Evolutionary conservation across 2,329 filamentous ascomycete genomes (phyloP), one percentile per base, ranked within the genome.

Genomic region (Aspergillus spinulosporus): DNA sequence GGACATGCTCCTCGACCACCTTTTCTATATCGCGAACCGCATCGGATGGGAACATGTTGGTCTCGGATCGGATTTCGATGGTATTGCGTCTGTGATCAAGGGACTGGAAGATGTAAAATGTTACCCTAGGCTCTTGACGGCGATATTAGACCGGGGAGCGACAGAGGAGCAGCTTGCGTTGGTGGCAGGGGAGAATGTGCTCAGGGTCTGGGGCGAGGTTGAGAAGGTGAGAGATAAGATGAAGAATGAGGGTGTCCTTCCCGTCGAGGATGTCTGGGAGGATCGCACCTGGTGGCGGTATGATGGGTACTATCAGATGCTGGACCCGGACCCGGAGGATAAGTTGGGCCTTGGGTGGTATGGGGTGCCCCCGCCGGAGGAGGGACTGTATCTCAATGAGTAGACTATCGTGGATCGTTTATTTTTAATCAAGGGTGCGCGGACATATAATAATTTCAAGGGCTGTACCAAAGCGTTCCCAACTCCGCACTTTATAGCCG

Each of bases 31-130:
- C n/a, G 58, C 54, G 12, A 28, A 57, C 29, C 11, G 58, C 9
- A 56, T 53, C 14, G 73, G 74, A 1, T 77, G 69, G 68, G 68
- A 70, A 3, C 68, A 72, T 52, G 68, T 76, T 4, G 74, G 74
- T 3, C 64, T 76, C 2, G 74, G 74, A 1, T 57, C 58, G 21
- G 60, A 62, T 48, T 62, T 60, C 42, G 58, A 60, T 43, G 60
- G 60, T 5, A 71, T 58, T 8, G 36, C 53, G 6, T 40, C 47
- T 14, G 34, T 32, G 9, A 40, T 40, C 4, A 12, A 32, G 12
- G 53, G 53, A 11, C 4, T 56, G 3, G 53, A 56, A 26, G 47
- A 53, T 34, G 47, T 46, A 2, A 43, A 29, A 14, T 12, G 39
- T 8, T 56, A 56, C 32, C 53, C 53, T 1, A 1, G 15, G 12